A percentile compares a stretch with the other conserved stretches of the same genome.
Conservation (phyloP, 1,284 basidiomycete genomes). For the Somion occarium region DNA sequence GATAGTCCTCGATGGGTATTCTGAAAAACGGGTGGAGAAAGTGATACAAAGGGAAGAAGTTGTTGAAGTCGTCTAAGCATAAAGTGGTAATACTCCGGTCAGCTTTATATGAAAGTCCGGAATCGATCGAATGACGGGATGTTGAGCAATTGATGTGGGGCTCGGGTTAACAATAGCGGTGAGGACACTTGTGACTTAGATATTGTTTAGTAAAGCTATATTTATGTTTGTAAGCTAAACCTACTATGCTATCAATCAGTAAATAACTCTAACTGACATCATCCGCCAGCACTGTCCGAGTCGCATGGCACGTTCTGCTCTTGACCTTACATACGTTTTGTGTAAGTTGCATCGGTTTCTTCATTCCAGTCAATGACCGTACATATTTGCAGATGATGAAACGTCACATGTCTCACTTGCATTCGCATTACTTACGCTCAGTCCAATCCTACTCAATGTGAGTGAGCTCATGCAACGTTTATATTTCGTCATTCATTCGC, state of each 20-base stretch:
- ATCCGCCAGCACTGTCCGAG: not conserved
- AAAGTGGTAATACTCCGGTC: no score
- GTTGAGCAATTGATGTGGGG: no score
- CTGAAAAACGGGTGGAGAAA: not conserved
- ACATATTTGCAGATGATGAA: slow-evolving; percentile 64
- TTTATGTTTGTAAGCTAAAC: no score
- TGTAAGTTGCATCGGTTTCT: slow-evolving; percentile 37
- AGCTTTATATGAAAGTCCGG: no score
- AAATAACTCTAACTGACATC: no score
- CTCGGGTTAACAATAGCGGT: no score
- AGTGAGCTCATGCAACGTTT: slow-evolving; percentile 11
- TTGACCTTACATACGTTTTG: slow-evolving; percentile 66
- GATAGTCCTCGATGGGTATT: not conserved
- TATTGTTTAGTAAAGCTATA: no score
- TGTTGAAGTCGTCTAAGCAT: slow-evolving; percentile 1
- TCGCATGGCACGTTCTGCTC: slow-evolving; percentile 12
- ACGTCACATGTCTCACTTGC: slow-evolving; percentile 54
- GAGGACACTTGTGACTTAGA: no score
- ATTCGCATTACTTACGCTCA: slow-evolving; percentile 69
- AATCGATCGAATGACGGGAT: no score
- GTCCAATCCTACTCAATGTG: slow-evolving; percentile 75
- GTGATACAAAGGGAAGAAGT: slow-evolving; percentile 1
- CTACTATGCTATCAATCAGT: no score
- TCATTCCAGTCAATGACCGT: slow-evolving; percentile 3
- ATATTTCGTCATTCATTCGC: not conserved